Evolutionary conservation across 2,329 filamentous ascomycete species (phyloP).

Genomic region (Truncatella angustata): DNA sequence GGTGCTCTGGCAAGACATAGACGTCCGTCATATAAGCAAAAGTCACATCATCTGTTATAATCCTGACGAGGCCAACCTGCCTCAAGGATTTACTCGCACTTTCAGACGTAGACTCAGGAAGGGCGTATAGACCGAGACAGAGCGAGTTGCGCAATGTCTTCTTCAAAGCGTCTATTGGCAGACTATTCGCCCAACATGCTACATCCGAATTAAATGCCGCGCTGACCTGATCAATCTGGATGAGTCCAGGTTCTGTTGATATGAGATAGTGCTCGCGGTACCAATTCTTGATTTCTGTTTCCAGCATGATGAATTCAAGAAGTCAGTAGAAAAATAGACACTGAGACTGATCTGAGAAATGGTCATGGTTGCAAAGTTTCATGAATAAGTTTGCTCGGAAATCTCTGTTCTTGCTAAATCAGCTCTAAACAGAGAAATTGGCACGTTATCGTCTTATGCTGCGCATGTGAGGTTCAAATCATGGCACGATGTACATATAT

Average conservation of each 20-base stretch:
- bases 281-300: slow-evolving; percentile 35
- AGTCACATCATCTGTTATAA: slow-evolving; percentile 69
- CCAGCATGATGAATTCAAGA: neutral
- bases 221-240: slow-evolving; percentile 55
- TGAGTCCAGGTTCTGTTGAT: slow-evolving; percentile 56
- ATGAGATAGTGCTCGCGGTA: slow-evolving; percentile 55
- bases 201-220: slow-evolving; percentile 53
- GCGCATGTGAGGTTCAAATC: too few species aligned
- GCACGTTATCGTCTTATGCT: too few species aligned
- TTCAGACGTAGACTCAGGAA: slow-evolving; percentile 28
- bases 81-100: slow-evolving; percentile 15
- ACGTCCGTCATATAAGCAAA: slow-evolving; percentile 65
- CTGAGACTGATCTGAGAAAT: too few species aligned
- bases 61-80: slow-evolving; percentile 55
- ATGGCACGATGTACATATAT: too few species aligned
- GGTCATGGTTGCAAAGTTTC: too few species aligned
- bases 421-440: too few species aligned
- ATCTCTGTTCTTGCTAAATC: too few species aligned
- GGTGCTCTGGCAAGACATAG: slow-evolving; percentile 48
- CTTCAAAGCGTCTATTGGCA: slow-evolving; percentile 46
- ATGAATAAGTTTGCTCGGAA: too few species aligned
- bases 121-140: slow-evolving; percentile 56
- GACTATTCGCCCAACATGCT: slow-evolving; percentile 59
- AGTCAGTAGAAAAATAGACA: too few species aligned
- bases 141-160: slow-evolving; percentile 57